Percentiles rank a stretch among this genome's conserved stretches.
phyloP scores from a whole-genome alignment of 2,329 filamentous ascomycete genomes.

The Colletotrichum falcatum region DNA sequence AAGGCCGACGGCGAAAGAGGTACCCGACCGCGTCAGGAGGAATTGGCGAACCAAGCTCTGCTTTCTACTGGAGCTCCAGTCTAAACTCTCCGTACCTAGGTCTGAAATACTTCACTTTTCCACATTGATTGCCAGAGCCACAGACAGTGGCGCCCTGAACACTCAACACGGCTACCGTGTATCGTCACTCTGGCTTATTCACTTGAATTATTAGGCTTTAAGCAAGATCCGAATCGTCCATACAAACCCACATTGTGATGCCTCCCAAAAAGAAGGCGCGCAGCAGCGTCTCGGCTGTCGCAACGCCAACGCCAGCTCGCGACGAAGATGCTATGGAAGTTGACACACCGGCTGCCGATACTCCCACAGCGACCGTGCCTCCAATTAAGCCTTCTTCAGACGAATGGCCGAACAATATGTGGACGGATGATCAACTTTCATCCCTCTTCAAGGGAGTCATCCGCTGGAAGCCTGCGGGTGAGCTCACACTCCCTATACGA shows the following conservation, averaged over 20 bases:
- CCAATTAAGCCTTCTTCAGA: conserved; percentile 54
- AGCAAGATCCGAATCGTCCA: background rate
- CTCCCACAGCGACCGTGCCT: conserved; percentile 55
- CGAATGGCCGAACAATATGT: conserved; percentile 72
- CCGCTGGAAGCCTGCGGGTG: conserved; percentile 95
- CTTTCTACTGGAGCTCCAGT: conserved; percentile 9
- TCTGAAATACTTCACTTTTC: conserved; percentile 2
- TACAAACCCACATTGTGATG: conserved; percentile 58
- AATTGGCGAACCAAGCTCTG: conserved; percentile 12
- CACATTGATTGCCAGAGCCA: background rate
- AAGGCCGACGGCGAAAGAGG: conserved; percentile 14
- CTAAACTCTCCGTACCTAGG: no score
- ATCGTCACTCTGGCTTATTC: background rate
- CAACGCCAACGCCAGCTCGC: conserved; percentile 65
- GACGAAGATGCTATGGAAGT: conserved; percentile 73
- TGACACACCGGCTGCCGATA: conserved; percentile 68
- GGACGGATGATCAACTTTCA: conserved; percentile 96
- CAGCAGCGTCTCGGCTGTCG: conserved; percentile 63
- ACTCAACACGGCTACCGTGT: background rate
- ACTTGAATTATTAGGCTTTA: no score
- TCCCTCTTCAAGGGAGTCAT: conserved; percentile 94
- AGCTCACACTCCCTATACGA: conserved; percentile 34
- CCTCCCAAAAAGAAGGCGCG: conserved; percentile 78
- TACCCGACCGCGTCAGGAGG: conserved; percentile 8
- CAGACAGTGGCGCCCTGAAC: background rate